Percentiles rank a stretch among this genome's conserved stretches.
Conservation (phyloP, 768 basidiomycete genomes). For the Hemileccinum impolitum region DNA sequence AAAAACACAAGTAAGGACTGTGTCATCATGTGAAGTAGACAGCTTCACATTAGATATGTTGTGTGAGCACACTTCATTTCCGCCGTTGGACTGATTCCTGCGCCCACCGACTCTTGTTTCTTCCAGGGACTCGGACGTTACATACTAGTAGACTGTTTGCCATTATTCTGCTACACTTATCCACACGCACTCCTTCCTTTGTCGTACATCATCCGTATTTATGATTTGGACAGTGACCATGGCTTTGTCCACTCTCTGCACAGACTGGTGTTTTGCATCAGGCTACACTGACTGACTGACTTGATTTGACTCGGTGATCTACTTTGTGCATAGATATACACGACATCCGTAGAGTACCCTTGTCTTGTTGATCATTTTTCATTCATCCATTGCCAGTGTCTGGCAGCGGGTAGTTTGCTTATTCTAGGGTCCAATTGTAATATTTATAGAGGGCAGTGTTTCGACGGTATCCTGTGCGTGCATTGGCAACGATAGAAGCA, state of each 20-base stretch:
- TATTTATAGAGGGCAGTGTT: constrained; percentile 2
- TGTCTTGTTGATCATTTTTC: constrained; percentile 2
- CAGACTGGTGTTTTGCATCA: constrained; percentile 1
- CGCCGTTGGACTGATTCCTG: neutral
- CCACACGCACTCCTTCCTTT: constrained; percentile 4
- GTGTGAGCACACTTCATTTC: constrained; percentile 15
- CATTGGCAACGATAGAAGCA: no score
- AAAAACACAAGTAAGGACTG: constrained; percentile 76
- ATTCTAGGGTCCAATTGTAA: constrained; percentile 3
- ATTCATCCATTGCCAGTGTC: neutral
- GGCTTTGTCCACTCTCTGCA: constrained; percentile 6
- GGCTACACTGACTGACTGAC: constrained; percentile 1
- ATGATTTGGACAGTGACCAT: constrained; percentile 1
- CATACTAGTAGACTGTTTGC: neutral
- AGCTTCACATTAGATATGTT: neutral
- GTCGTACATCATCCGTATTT: constrained; percentile 1
- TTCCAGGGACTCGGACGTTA: constrained; percentile 18
- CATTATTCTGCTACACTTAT: constrained; percentile 9
- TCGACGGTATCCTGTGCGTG: no score
- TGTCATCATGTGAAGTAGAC: constrained; percentile 67
- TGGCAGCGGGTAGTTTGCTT: neutral
- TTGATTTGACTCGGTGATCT: constrained; percentile 8
- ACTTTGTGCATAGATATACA: constrained; percentile 22
- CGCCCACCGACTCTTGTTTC: constrained; percentile 5
- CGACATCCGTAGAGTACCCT: constrained; percentile 16